phyloP scores from a whole-genome alignment of 192 early-diverging fungal genomes.

The Coemansia sp. region DNA sequence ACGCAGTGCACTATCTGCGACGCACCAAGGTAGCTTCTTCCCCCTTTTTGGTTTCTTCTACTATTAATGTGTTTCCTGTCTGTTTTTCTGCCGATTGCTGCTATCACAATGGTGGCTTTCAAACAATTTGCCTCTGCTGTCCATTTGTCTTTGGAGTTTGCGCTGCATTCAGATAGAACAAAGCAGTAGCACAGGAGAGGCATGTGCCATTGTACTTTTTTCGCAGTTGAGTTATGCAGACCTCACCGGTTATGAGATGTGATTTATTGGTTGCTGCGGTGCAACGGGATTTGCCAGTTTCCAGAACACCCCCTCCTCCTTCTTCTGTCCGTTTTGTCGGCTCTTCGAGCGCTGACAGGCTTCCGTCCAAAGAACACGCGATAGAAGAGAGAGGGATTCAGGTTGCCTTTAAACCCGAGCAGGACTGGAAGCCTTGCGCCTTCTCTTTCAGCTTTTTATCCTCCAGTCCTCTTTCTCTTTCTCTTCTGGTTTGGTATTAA shows the following conservation, averaged over 20 bases:
- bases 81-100: background rate
- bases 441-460: background rate
- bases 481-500: background rate
- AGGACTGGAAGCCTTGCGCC: background rate
- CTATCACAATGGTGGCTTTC: background rate
- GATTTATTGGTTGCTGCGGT: background rate
- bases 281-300: background rate
- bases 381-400: background rate
- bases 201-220: background rate
- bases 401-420: background rate
- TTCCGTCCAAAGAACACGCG: background rate
- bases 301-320: background rate
- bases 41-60: background rate
- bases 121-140: background rate
- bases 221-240: background rate
- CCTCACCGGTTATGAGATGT: constrained; percentile 25
- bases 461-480: background rate
- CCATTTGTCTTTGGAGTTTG: background rate
- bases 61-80: background rate
- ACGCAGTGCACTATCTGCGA: constrained; percentile 34
- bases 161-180: background rate
- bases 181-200: background rate
- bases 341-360: background rate
- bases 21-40: constrained; percentile 9
- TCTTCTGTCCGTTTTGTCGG: background rate